phyloP scores from a whole-genome alignment of 2,329 filamentous ascomycete species.

The Fusarium gaditjirri region DNA sequence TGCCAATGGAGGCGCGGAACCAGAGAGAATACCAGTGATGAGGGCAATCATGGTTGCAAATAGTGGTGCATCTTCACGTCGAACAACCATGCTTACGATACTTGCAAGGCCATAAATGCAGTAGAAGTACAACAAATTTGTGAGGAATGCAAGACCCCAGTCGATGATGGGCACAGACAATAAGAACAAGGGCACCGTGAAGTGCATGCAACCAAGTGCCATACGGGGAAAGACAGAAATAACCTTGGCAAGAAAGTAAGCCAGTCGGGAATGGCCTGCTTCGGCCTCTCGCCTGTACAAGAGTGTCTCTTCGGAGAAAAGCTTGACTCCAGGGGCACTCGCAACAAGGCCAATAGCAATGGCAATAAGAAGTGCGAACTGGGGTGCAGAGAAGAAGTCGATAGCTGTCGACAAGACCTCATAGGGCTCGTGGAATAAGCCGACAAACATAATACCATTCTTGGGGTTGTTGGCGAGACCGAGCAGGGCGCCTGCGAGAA shows the following conservation, averaged over 20 bases:
- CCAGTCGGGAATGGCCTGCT: conserved; percentile 64
- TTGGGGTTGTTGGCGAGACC: conserved; percentile 62
- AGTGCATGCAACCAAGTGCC: conserved; percentile 63
- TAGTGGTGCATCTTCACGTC: conserved; percentile 66
- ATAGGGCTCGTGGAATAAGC: conserved; percentile 62
- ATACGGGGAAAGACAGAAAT: conserved; percentile 63
- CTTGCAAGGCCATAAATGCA: conserved; percentile 67
- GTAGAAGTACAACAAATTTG: conserved; percentile 67
- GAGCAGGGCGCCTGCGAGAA: conserved; percentile 63
- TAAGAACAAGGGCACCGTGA: conserved; percentile 61
- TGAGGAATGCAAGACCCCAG: conserved; percentile 60
- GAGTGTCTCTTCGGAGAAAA: conserved; percentile 57
- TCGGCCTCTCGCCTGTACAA: conserved; percentile 66
- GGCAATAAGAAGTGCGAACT: conserved; percentile 62
- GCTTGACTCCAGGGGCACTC: conserved; percentile 62
- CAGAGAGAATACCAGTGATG: conserved; percentile 64
- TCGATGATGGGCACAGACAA: conserved; percentile 61
- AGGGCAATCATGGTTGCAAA: conserved; percentile 65
- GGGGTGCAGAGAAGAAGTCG: conserved; percentile 61
- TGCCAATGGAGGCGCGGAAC: conserved; percentile 61
- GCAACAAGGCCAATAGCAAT: conserved; percentile 67
- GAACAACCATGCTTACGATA: conserved; percentile 63
- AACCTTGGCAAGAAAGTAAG: conserved; percentile 68
- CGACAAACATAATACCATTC: conserved; percentile 64
- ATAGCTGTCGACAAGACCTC: conserved; percentile 61